Percentiles rank a stretch among this genome's conserved stretches.
Evolutionary conservation across 2,329 filamentous ascomycete genomes (phyloP).

Genomic region (Paecilomyces sp.): DNA sequence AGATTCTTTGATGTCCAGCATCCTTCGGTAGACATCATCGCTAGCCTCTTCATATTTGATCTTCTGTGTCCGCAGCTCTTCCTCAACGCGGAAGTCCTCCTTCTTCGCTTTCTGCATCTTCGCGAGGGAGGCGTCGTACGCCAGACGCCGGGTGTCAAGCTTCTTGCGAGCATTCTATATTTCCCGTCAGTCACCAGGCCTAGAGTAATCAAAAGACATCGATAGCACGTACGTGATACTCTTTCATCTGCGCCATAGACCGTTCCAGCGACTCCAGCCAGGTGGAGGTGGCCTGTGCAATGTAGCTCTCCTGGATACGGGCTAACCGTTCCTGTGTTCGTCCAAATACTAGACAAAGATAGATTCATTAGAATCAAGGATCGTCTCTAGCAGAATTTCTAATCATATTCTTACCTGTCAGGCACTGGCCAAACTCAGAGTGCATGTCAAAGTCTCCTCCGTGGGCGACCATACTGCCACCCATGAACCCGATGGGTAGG

Average conservation of each 20-base stretch:
- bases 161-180: conserved; percentile 74
- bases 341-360: conserved; percentile 54
- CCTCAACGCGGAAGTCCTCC: conserved; percentile 88
- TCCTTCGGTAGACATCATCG: conserved; percentile 83
- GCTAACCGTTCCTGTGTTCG: conserved; percentile 83
- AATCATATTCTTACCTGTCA: conserved; percentile 54
- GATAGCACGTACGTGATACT: conserved; percentile 68
- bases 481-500: conserved; percentile 70
- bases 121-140: conserved; percentile 80
- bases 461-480: conserved; percentile 77
- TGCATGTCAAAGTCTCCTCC: conserved; percentile 88
- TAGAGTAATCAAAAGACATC: no score
- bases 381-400: neutral
- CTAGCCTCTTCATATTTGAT: conserved; percentile 94
- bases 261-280: conserved; percentile 92
- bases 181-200: conserved; percentile 4
- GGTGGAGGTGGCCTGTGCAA: conserved; percentile 66
- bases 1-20: conserved; percentile 93
- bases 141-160: conserved; percentile 80
- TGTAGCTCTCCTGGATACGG: conserved; percentile 76
- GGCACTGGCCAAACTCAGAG: conserved; percentile 83
- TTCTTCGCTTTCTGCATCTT: conserved; percentile 93
- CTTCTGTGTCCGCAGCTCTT: conserved; percentile 83
- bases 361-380: conserved; percentile 2
- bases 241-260: conserved; percentile 90